Evolutionary conservation across 805 yeast genomes (phyloP).

Genomic region (Yamadazyma ubonensis): DNA sequence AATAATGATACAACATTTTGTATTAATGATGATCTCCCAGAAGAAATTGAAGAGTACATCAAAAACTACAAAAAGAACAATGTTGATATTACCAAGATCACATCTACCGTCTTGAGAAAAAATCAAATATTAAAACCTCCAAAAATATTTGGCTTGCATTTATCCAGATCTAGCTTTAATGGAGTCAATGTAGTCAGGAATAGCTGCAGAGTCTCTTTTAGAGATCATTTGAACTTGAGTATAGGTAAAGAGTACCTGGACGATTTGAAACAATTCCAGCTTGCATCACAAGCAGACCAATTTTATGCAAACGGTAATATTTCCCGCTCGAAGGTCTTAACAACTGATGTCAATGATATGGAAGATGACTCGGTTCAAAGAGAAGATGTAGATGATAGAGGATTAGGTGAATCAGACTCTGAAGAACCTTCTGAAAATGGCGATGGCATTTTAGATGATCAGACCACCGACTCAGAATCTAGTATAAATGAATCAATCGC

Average conservation of each 20-base stretch:
- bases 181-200: slow-evolving; percentile 70
- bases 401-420: slow-evolving; percentile 24
- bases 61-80: slow-evolving; percentile 45
- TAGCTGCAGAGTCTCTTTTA: slow-evolving; percentile 67
- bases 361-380: slow-evolving; percentile 35
- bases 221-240: slow-evolving; percentile 50
- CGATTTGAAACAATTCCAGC: slow-evolving; percentile 35
- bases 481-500: slow-evolving; percentile 19
- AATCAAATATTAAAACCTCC: slow-evolving; percentile 67
- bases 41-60: slow-evolving; percentile 47
- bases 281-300: slow-evolving; percentile 20
- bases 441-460: slow-evolving; percentile 19
- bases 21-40: slow-evolving; percentile 67
- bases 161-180: slow-evolving; percentile 78
- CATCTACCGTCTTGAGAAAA: slow-evolving; percentile 67
- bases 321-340: slow-evolving; percentile 23
- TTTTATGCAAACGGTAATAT: slow-evolving; percentile 12
- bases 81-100: slow-evolving; percentile 44
- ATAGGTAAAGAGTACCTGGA: slow-evolving; percentile 45
- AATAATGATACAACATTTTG: slow-evolving; percentile 36
- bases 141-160: slow-evolving; percentile 68
- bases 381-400: slow-evolving; percentile 37
- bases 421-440: slow-evolving; percentile 20
- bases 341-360: slow-evolving; percentile 31
- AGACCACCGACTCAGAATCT: slow-evolving; percentile 20